Percentiles rank a stretch among this genome's conserved stretches.
phyloP scores from a whole-genome alignment of 2,329 filamentous ascomycete genomes.

The Leptographium radiaticola region DNA sequence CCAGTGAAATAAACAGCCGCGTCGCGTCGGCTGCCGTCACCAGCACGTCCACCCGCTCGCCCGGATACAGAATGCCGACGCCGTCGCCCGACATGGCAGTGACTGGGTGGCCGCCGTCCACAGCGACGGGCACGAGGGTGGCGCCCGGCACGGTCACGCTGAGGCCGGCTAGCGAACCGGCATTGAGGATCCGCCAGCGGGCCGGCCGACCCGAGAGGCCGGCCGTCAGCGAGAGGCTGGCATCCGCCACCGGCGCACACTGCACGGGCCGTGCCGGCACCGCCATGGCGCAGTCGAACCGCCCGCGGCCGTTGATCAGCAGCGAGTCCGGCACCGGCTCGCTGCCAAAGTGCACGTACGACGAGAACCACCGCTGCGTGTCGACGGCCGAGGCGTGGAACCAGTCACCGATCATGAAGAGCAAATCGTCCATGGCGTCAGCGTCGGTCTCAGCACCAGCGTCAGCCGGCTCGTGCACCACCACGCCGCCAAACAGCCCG shows the following conservation, averaged over 20 bases:
- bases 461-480: constrained; percentile 46
- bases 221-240: not conserved
- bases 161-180: constrained; percentile 9
- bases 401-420: constrained; percentile 56
- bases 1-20: not conserved
- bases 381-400: constrained; percentile 17
- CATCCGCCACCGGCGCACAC: not conserved
- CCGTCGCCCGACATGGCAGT: not conserved
- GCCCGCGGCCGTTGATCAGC: constrained; percentile 7
- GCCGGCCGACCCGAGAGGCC: too few species aligned
- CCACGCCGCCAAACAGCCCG: constrained; percentile 45
- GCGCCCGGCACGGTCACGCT: constrained; percentile 5
- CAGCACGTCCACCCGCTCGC: constrained; percentile 3
- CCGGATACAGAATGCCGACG: constrained; percentile 2
- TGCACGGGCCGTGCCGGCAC: constrained; percentile 1
- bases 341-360: constrained; percentile 2
- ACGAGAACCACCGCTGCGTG: not conserved
- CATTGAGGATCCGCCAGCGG: constrained; percentile 9
- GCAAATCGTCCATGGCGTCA: constrained; percentile 47
- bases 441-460: constrained; percentile 32
- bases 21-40: not conserved
- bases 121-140: constrained; percentile 1
- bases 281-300: constrained; percentile 5
- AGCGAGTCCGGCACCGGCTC: constrained; percentile 8
- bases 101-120: constrained; percentile 9